phyloP scores from a whole-genome alignment of 192 early-diverging fungal species.

The Coemansia sp. region DNA sequence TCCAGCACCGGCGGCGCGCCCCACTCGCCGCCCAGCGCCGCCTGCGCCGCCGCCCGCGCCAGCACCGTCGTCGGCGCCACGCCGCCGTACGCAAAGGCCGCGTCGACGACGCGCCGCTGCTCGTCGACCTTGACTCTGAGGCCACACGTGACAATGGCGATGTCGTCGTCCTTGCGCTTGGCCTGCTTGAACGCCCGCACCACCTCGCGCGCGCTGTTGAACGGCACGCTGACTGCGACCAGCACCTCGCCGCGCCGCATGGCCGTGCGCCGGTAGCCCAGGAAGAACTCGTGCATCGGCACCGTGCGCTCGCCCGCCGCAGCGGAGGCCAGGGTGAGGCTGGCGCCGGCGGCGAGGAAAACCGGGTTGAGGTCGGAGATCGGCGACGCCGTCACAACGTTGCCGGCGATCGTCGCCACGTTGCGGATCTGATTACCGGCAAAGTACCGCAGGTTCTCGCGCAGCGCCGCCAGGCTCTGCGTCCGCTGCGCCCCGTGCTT shows the following conservation, averaged over 20 bases:
- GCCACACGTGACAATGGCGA: conserved; percentile 84
- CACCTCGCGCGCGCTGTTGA: conserved; percentile 60
- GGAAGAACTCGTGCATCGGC: conserved; percentile 70
- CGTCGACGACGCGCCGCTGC: conserved; percentile 58
- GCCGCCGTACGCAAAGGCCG: conserved; percentile 77
- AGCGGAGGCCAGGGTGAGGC: conserved; percentile 53
- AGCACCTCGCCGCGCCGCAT: conserved; percentile 69
- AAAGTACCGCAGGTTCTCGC: conserved; percentile 79
- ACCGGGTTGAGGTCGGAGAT: conserved; percentile 91
- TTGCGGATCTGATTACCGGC: conserved; percentile 88
- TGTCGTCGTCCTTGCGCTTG: conserved; percentile 86
- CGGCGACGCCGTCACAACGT: conserved; percentile 85
- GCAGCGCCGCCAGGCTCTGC: conserved; percentile 67
- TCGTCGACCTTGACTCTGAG: conserved; percentile 62
- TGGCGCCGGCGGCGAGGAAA: conserved; percentile 68
- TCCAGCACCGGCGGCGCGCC: conserved; percentile 55
- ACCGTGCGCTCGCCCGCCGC: conserved; percentile 58
- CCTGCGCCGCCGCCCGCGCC: conserved; percentile 54
- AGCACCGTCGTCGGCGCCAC: conserved; percentile 70
- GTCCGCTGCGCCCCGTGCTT: conserved; percentile 44
- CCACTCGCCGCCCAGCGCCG: conserved; percentile 62
- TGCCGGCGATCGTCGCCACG: conserved; percentile 84
- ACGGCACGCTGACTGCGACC: conserved; percentile 68
- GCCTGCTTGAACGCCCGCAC: conserved; percentile 85
- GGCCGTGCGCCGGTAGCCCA: conserved; percentile 81